These are phyloP conservation scores for Eucalyptus leucophloia DNA, from an alignment of 345 rosid species.

Conservation along the genomic window DNA sequence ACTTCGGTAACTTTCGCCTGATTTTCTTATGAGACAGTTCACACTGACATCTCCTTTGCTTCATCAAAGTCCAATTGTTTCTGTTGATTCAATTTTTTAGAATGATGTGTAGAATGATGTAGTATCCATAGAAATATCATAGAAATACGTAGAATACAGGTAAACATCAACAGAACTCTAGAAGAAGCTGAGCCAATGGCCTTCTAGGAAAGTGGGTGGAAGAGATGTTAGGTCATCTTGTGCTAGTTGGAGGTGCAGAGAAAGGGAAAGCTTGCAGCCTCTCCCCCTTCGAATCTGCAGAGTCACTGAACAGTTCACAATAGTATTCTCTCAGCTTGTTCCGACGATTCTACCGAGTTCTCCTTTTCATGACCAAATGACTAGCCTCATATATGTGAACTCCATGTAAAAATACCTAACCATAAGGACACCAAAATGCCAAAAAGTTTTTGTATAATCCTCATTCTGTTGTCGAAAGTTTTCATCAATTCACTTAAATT, in stretches of 20 bases:
- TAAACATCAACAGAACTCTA: not conserved
- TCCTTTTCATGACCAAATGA: not conserved
- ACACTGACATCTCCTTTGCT: not conserved
- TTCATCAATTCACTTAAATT: accelerated
- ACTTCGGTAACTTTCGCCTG: not conserved
- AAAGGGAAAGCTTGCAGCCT: not conserved
- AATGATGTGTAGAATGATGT: not conserved
- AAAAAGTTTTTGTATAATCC: accelerated
- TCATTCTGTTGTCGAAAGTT: accelerated
- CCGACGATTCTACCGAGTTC: not conserved
- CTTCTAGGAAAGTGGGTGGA: not conserved
- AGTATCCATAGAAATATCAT: not conserved
- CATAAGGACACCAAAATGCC: too few relatives aligned
- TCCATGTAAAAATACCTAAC: not conserved
- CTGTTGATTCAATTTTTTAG: not conserved
- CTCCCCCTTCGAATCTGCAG: not conserved
- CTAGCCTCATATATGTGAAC: not conserved
- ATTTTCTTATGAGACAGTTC: not conserved
- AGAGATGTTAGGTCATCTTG: not conserved
- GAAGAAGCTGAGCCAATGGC: not conserved
- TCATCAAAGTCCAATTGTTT: not conserved
- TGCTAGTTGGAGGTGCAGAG: not conserved
- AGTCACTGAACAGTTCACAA: not conserved
- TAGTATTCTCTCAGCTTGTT: not conserved
- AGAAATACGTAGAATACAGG: not conserved